Conservation (phyloP, 2,329 filamentous ascomycete genomes). For the Talaromyces rugulosus region DNA sequence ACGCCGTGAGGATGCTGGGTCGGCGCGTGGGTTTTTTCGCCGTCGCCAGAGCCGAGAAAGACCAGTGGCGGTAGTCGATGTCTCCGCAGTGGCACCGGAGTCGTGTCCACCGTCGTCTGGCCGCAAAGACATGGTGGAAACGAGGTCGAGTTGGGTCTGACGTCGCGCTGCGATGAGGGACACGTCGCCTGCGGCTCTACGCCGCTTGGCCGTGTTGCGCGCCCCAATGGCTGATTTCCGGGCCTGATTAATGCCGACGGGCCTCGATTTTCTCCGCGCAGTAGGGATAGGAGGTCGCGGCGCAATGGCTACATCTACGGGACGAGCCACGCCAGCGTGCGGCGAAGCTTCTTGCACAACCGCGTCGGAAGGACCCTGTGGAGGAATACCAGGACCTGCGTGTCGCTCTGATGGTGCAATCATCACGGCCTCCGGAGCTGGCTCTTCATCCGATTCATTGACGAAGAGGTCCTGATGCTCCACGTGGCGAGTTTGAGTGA, state of each 20-base stretch:
- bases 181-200: too few relatives aligned
- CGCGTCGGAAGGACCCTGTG: too few relatives aligned
- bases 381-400: too few relatives aligned
- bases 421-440: neutral
- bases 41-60: neutral
- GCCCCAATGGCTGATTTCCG: too few relatives aligned
- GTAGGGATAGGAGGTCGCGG: too few relatives aligned
- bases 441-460: neutral
- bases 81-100: neutral
- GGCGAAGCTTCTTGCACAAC: too few relatives aligned
- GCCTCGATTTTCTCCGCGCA: too few relatives aligned
- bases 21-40: neutral
- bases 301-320: too few relatives aligned
- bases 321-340: too few relatives aligned
- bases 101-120: neutral
- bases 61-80: neutral
- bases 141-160: neutral
- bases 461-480: neutral
- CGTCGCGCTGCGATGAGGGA: neutral
- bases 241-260: too few relatives aligned
- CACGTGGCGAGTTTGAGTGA: neutral
- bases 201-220: too few relatives aligned
- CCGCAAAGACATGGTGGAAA: neutral
- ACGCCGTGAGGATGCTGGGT: neutral
- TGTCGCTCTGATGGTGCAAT: too few relatives aligned